A percentile compares a stretch with the other conserved stretches of the same genome.
phyloP scores from a whole-genome alignment of 768 basidiomycete species.

The Mycena kentingensis region DNA sequence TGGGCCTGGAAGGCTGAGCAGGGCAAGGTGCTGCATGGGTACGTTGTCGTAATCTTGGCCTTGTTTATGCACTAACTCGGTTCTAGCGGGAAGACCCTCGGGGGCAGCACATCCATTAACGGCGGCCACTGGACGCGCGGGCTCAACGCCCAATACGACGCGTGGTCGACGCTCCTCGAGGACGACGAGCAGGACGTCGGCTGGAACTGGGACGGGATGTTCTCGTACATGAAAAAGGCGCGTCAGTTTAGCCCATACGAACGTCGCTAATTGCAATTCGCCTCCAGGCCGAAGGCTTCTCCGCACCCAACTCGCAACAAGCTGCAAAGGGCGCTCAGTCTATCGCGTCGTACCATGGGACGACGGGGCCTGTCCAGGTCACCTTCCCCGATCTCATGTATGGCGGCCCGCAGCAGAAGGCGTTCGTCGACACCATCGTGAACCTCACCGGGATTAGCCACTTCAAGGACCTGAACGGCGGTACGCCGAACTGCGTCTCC shows the following conservation, averaged over 20 bases:
- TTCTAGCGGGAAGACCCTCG: conserved; percentile 19
- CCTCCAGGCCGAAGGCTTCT: conserved; percentile 47
- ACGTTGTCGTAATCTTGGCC: conserved; percentile 4
- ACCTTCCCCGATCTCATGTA: conserved; percentile 56
- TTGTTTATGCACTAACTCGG: background rate
- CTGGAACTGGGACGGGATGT: conserved; percentile 50
- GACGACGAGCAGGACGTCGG: conserved; percentile 40
- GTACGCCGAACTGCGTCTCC: conserved; percentile 56
- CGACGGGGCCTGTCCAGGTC: conserved; percentile 54
- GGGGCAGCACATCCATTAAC: conserved; percentile 34
- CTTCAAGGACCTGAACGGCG: conserved; percentile 55
- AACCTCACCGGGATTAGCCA: conserved; percentile 50
- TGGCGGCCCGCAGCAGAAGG: conserved; percentile 54
- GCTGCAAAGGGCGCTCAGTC: conserved; percentile 49
- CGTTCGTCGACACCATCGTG: conserved; percentile 50
- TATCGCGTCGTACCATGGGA: conserved; percentile 52
- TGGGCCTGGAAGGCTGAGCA: conserved; percentile 35
- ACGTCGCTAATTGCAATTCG: background rate
- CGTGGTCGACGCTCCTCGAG: conserved; percentile 33
- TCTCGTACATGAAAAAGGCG: conserved; percentile 51
- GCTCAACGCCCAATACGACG: conserved; percentile 35
- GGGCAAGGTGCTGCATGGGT: conserved; percentile 30
- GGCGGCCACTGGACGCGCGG: conserved; percentile 38
- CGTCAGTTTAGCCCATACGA: no score
- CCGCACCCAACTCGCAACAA: conserved; percentile 48